These are phyloP conservation scores for Trypanosomatidae sp. DNA, from an alignment of 208 protist genomes.

Conservation along the genomic window DNA sequence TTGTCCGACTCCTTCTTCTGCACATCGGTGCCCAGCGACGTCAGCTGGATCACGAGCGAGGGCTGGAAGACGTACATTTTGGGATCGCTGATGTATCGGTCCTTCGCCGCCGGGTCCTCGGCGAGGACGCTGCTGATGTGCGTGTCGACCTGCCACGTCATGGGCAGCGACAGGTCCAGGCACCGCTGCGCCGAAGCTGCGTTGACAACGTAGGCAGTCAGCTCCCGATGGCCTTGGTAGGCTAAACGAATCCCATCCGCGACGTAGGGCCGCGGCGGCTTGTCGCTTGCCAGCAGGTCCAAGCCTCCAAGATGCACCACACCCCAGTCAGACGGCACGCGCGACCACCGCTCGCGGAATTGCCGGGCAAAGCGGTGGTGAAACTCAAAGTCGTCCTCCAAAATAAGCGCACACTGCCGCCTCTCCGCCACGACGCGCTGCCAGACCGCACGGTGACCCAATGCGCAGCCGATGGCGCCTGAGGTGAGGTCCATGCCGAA, in stretches of 20 bases:
- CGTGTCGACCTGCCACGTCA: slow-evolving; percentile 93
- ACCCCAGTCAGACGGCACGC: slow-evolving; percentile 83
- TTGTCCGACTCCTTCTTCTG: slow-evolving; percentile 78
- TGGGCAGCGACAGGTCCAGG: slow-evolving; percentile 72
- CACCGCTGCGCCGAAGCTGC: slow-evolving; percentile 63
- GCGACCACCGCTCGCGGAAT: slow-evolving; percentile 49
- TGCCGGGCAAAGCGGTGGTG: slow-evolving; percentile 67
- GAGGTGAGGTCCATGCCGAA: slow-evolving; percentile 92
- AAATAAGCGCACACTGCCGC: slow-evolving; percentile 56
- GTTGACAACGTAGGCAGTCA: slow-evolving; percentile 88
- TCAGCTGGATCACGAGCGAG: slow-evolving; percentile 86
- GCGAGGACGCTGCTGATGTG: slow-evolving; percentile 76
- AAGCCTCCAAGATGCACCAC: slow-evolving; percentile 88
- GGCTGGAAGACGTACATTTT: slow-evolving; percentile 90
- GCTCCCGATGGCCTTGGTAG: slow-evolving; percentile 88
- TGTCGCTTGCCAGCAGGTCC: slow-evolving; percentile 76
- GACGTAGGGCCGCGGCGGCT: slow-evolving; percentile 83
- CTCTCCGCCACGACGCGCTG: slow-evolving; percentile 51
- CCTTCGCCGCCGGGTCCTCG: slow-evolving; percentile 58
- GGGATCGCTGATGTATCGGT: slow-evolving; percentile 87
- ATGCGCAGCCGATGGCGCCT: slow-evolving; percentile 87
- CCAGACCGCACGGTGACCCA: slow-evolving; percentile 87
- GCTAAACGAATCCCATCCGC: slow-evolving; percentile 77
- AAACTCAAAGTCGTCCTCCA: slow-evolving; percentile 92
- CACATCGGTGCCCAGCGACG: slow-evolving; percentile 85